phyloP scores from a whole-genome alignment of 2,329 filamentous ascomycete genomes.

The Herpotrichia juniperi region DNA sequence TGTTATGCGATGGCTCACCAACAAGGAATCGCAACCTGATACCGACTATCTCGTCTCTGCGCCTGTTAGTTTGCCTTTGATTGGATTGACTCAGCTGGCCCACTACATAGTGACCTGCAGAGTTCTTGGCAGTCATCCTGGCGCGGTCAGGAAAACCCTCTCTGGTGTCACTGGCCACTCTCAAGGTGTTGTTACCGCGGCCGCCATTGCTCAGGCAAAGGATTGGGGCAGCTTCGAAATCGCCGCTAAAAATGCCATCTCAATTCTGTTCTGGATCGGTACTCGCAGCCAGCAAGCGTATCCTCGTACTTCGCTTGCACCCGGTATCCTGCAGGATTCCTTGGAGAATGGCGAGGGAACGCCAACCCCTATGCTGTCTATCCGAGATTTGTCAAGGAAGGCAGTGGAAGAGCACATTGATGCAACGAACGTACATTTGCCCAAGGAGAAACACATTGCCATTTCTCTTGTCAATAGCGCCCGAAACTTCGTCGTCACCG shows the following conservation, averaged over 20 bases:
- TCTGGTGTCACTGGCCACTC: constrained; percentile 94
- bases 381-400: constrained; percentile 85
- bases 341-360: constrained; percentile 92
- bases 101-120: constrained; percentile 96
- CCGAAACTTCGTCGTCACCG: constrained; percentile 94
- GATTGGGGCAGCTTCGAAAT: constrained; percentile 93
- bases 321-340: constrained; percentile 89
- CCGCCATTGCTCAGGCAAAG: constrained; percentile 85
- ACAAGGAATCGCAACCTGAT: constrained; percentile 88
- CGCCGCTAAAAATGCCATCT: constrained; percentile 79
- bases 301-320: constrained; percentile 90
- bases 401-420: constrained; percentile 97
- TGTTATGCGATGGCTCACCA: constrained; percentile 89
- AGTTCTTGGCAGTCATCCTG: constrained; percentile 86
- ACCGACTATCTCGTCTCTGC: constrained; percentile 70
- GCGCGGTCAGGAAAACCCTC: constrained; percentile 82
- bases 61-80: constrained; percentile 84
- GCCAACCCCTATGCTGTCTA: constrained; percentile 97
- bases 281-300: constrained; percentile 97
- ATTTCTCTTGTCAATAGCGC: constrained; percentile 97
- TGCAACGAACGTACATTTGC: constrained; percentile 94
- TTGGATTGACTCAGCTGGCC: constrained; percentile 92
- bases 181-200: constrained; percentile 92
- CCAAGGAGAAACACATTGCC: constrained; percentile 87
- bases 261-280: constrained; percentile 98